Base-by-base conservation (phyloP, 495 filamentous ascomycete genomes). In the Penicillium turbatum region DNA sequence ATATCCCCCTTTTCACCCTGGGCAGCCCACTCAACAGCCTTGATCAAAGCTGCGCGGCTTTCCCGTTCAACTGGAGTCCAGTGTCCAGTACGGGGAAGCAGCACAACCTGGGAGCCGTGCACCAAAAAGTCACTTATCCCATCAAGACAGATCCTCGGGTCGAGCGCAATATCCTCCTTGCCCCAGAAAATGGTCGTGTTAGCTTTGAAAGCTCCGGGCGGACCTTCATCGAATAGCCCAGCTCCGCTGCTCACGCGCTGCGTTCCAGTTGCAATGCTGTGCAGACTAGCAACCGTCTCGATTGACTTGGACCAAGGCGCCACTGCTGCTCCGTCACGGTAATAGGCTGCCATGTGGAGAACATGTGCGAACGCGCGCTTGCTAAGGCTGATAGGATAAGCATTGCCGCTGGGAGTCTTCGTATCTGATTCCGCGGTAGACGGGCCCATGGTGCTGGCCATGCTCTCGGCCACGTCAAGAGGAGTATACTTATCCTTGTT, bases 131-230 rank as follows among this genome's bases (percentile, higher is more conserved):
- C 73, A 1, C 61, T 53, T 15, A 78, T 74, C 0, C 75, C 75
- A 55, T 72, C 69, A 13, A 78, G 58, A 40, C 70, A 73, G 17
- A 78, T 56, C n/a, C 61, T 62, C 19, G 50, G 57, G 32, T 71
- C 63, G 11, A 76, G 56, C 13, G 72, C 72, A 37, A 61, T 39
- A 53, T 83, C 79, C 21, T 71, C 54, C 58, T 71, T 57, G n/a
- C 81, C 80, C 70, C 76, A 79, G 21, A 83, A 51, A n/a, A 82
- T 54, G 15, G 79, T 82, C 6, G 76, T 65, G 24, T 63, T 68
- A 21, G 74, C 72, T 46, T 76, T 78, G 24, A 83, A 49, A 8
- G 66, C 60, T 0, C 79, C 76, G 5, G 64, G 54, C 6, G 72
- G 68, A 0, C 70, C 70, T 13, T 79, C 72, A 19, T 79, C 71